A percentile compares a stretch with the other conserved stretches of the same genome.
Conservation (phyloP, 352 stramenopile species). For the Phytophthora pseudosyringae region DNA sequence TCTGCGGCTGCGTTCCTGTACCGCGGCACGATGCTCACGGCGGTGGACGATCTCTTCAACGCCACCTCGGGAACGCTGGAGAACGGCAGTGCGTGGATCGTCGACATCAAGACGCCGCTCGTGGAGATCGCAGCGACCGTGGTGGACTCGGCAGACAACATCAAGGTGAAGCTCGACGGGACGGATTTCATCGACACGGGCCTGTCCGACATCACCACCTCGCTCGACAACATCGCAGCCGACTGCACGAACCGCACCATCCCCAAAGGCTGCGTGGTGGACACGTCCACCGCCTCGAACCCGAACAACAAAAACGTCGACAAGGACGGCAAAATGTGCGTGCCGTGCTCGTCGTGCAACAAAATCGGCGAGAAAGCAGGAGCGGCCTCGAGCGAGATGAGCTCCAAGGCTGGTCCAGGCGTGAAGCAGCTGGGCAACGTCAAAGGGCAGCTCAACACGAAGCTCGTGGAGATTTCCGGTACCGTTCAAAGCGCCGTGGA, state of each 20-base stretch:
- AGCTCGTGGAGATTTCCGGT: slow-evolving; percentile 47
- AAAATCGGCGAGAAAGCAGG: slow-evolving; percentile 43
- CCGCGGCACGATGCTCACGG: slow-evolving; percentile 51
- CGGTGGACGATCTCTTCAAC: slow-evolving; percentile 56
- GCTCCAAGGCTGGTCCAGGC: slow-evolving; percentile 42
- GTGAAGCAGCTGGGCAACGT: slow-evolving; percentile 42
- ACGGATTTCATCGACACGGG: slow-evolving; percentile 60
- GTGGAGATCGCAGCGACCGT: slow-evolving; percentile 53
- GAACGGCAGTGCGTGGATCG: slow-evolving; percentile 50
- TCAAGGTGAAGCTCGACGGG: slow-evolving; percentile 39
- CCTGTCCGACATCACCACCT: slow-evolving; percentile 30
- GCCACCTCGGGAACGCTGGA: slow-evolving; percentile 43
- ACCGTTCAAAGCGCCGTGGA: slow-evolving; percentile 51
- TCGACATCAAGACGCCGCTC: slow-evolving; percentile 47
- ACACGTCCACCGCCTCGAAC: background rate
- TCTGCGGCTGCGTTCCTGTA: slow-evolving; percentile 63
- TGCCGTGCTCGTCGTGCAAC: slow-evolving; percentile 43
- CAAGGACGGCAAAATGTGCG: slow-evolving; percentile 35
- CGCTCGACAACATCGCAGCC: slow-evolving; percentile 40
- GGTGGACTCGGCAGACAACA: slow-evolving; percentile 29
- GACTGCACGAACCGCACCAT: slow-evolving; percentile 39
- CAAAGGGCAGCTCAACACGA: slow-evolving; percentile 37
- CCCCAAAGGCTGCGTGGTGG: slow-evolving; percentile 37
- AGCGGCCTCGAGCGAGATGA: slow-evolving; percentile 40
- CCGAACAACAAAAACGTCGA: slow-evolving; percentile 4